Evolutionary conservation across 106 monocot genomes (phyloP).

Genomic region (Dendrobium chrysotoxum): DNA sequence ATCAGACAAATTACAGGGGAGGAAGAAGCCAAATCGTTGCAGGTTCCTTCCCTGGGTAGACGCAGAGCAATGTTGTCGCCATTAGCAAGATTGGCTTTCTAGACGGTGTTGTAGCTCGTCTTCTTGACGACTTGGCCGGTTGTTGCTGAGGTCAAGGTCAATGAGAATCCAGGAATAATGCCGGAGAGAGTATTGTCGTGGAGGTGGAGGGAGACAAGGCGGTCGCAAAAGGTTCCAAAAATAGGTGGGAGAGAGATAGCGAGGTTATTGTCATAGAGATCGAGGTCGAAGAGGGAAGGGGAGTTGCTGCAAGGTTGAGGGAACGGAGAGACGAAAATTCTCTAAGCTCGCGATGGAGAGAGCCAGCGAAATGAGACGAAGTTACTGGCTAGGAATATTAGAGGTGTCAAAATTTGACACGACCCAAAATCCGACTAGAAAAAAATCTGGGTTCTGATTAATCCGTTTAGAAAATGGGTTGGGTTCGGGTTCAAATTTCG

Average conservation of each 20-base stretch:
- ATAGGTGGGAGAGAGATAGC: conserved; percentile 48
- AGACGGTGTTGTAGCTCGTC: conserved; percentile 78
- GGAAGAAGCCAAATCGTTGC: conserved; percentile 47
- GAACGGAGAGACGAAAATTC: no score
- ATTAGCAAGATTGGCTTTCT: conserved; percentile 87
- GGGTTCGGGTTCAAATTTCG: no score
- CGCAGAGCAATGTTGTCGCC: conserved; percentile 69
- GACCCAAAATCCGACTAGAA: no score
- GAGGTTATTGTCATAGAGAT: conserved; percentile 42
- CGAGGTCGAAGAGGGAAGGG: conserved; percentile 63
- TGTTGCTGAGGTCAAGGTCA: conserved; percentile 56
- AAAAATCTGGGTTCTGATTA: no score
- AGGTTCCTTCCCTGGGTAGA: conserved; percentile 73
- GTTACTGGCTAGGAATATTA: no score
- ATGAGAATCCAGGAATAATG: conserved; percentile 47
- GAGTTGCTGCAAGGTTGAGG: no score
- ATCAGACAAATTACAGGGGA: conserved; percentile 54
- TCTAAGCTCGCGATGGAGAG: no score
- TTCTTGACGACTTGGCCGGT: conserved; percentile 87
- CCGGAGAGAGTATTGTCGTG: conserved; percentile 50
- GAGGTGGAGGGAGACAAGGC: conserved; percentile 26
- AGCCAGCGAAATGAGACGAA: no score
- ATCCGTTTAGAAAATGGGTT: no score
- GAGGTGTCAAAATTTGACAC: no score
- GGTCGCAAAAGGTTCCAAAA: conserved; percentile 75